A percentile compares a stretch with the other conserved stretches of the same genome.
Evolutionary conservation across 2,329 filamentous ascomycete genomes (phyloP).

Genomic region (Penicillium brevicompactum): DNA sequence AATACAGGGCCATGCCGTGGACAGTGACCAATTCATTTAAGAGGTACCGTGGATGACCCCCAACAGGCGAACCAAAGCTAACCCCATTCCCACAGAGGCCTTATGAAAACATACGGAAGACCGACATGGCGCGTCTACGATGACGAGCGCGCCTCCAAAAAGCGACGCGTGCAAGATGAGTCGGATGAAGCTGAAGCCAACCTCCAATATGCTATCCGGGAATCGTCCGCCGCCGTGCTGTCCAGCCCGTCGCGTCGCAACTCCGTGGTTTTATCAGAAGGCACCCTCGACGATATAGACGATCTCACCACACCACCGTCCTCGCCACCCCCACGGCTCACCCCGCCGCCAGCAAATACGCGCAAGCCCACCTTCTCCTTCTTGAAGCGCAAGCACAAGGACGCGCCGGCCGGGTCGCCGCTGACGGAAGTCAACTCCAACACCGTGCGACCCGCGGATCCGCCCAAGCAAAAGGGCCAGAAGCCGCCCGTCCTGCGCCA

Average conservation of each 20-base stretch:
- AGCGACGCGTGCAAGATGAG: conserved; percentile 47
- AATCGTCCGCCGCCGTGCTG: conserved; percentile 48
- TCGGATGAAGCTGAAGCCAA: conserved; percentile 48
- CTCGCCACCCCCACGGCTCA: conserved; percentile 51
- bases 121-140: conserved; percentile 51
- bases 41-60: conserved; percentile 35
- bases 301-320: conserved; percentile 55
- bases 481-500: conserved; percentile 52
- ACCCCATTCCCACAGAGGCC: conserved; percentile 39
- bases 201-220: conserved; percentile 51
- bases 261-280: conserved; percentile 47
- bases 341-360: conserved; percentile 44
- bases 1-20: conserved; percentile 48
- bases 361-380: conserved; percentile 55
- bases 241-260: conserved; percentile 52
- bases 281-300: conserved; percentile 42
- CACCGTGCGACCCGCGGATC: conserved; percentile 44
- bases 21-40: conserved; percentile 55
- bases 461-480: conserved; percentile 36
- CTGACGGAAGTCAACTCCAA: conserved; percentile 51
- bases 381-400: conserved; percentile 49
- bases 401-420: conserved; percentile 32
- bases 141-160: conserved; percentile 48
- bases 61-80: not conserved
- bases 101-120: conserved; percentile 54